These are phyloP conservation scores for Aegilops tauschii DNA, from an alignment of 176 grass and related monocot genomes.

Conservation along the genomic window DNA sequence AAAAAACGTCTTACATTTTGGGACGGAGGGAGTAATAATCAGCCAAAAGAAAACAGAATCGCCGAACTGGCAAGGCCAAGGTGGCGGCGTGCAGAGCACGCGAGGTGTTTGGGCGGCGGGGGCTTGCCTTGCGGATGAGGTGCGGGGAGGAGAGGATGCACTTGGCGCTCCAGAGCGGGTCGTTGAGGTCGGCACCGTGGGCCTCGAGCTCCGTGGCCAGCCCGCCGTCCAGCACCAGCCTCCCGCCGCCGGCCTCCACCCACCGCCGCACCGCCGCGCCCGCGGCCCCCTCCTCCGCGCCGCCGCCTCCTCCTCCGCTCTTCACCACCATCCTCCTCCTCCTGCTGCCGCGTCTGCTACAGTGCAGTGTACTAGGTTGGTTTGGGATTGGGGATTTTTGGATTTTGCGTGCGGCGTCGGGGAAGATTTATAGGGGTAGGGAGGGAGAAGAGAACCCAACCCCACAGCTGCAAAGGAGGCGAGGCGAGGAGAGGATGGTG, in stretches of 20 bases:
- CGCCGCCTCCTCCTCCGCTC: conserved; percentile 13
- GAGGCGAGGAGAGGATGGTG: background rate
- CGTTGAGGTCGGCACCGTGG: conserved; percentile 89
- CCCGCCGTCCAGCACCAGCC: conserved; percentile 86
- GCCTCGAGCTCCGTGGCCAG: conserved; percentile 96
- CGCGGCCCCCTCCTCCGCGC: conserved; percentile 2
- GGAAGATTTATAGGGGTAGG: conserved; percentile 7
- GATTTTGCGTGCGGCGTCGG: background rate
- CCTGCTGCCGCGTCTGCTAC: background rate
- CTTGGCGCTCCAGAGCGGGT: conserved; percentile 98
- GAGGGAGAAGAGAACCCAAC: background rate
- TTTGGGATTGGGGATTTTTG: background rate
- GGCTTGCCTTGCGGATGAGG: conserved; percentile 69
- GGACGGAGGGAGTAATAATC: background rate
- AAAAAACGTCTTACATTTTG: too few species aligned
- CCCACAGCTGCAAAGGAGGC: background rate
- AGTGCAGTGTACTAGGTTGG: background rate
- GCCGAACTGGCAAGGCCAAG: background rate
- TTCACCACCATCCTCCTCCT: conserved; percentile 10
- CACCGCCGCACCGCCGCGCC: conserved; percentile 44
- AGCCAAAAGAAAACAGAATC: background rate
- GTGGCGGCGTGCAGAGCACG: background rate
- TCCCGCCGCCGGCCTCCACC: conserved; percentile 41
- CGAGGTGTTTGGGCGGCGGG: background rate
- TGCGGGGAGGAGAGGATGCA: conserved; percentile 80